A percentile compares a stretch with the other conserved stretches of the same genome.
These are phyloP conservation scores for Termitomyces eurrhizus DNA, from an alignment of 768 basidiomycete genomes.

Conservation along the genomic window DNA sequence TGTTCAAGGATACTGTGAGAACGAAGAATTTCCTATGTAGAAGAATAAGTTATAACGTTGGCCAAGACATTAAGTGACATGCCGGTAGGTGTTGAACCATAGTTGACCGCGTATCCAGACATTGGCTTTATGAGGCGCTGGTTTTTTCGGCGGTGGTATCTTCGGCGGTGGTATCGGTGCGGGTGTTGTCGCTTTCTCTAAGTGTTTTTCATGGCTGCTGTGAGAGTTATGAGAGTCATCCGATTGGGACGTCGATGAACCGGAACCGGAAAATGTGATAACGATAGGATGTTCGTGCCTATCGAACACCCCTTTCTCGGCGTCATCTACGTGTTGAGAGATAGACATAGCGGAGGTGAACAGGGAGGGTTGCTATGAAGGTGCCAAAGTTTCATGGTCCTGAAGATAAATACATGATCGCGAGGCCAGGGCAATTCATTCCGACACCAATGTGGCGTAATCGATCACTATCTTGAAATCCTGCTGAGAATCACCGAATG, in stretches of 20 bases:
- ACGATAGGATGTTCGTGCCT: slow-evolving; percentile 24
- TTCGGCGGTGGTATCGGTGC: slow-evolving; percentile 8
- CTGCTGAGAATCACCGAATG: slow-evolving; percentile 37
- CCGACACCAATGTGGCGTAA: slow-evolving; percentile 27
- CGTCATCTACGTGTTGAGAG: slow-evolving; percentile 27
- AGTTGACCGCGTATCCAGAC: slow-evolving; percentile 58
- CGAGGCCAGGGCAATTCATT: slow-evolving; percentile 15
- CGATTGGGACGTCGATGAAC: slow-evolving; percentile 12
- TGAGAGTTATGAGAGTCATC: slow-evolving; percentile 4
- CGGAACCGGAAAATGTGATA: slow-evolving; percentile 15
- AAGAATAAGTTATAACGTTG: not conserved
- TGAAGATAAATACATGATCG: slow-evolving; percentile 18
- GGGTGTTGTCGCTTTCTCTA: not conserved
- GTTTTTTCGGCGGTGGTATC: slow-evolving; percentile 18
- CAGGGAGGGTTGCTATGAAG: not conserved
- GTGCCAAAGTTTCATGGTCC: not conserved
- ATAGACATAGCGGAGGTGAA: slow-evolving; percentile 15
- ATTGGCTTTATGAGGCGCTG: slow-evolving; percentile 34
- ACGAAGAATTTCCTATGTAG: slow-evolving; percentile 66
- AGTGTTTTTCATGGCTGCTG: not conserved
- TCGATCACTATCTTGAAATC: slow-evolving; percentile 26
- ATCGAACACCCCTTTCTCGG: slow-evolving; percentile 33
- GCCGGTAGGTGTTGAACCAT: slow-evolving; percentile 84
- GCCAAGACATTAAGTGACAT: slow-evolving; percentile 10
- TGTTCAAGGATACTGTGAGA: slow-evolving; percentile 55